These are phyloP conservation scores for Podila horticola DNA, from an alignment of 192 early-diverging fungal species.

Conservation along the genomic window DNA sequence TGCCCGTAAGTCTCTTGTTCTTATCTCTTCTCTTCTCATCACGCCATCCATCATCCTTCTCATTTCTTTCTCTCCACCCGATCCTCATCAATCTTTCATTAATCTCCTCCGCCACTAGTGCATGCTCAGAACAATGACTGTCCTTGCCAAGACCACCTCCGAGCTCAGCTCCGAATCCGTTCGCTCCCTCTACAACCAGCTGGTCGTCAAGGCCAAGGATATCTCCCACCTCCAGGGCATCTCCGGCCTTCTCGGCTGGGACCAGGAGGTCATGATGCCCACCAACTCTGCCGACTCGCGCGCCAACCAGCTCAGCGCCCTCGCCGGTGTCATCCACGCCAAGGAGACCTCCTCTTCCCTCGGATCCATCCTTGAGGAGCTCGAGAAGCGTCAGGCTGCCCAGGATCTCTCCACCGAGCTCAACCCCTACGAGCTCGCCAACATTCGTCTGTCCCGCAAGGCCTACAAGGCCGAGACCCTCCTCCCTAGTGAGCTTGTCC, in stretches of 20 bases:
- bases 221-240: conserved; percentile 22
- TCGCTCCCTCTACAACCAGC: conserved; percentile 45
- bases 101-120: conserved; percentile 14
- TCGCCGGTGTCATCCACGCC: conserved; percentile 47
- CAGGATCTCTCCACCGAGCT: conserved; percentile 31
- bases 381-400: conserved; percentile 16
- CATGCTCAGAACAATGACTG: conserved; percentile 52
- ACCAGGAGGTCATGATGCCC: conserved; percentile 58
- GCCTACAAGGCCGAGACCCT: conserved; percentile 31
- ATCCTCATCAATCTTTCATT: background rate
- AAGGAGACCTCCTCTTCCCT: conserved; percentile 26
- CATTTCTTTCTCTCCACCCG: conserved; percentile 3
- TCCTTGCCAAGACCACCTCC: conserved; percentile 39
- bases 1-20: background rate
- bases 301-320: conserved; percentile 29
- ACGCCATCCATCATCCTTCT: background rate
- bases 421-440: conserved; percentile 43
- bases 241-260: conserved; percentile 41
- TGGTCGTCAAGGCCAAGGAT: conserved; percentile 32
- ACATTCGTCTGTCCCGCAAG: conserved; percentile 32
- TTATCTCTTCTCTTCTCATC: background rate
- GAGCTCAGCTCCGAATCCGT: conserved; percentile 37
- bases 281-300: conserved; percentile 35
- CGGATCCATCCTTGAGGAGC: conserved; percentile 43
- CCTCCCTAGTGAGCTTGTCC: conserved; percentile 31